A percentile compares a stretch with the other conserved stretches of the same genome.
These are phyloP conservation scores for Linum lewisii DNA, from an alignment of 345 rosid species.

Conservation along the genomic window DNA sequence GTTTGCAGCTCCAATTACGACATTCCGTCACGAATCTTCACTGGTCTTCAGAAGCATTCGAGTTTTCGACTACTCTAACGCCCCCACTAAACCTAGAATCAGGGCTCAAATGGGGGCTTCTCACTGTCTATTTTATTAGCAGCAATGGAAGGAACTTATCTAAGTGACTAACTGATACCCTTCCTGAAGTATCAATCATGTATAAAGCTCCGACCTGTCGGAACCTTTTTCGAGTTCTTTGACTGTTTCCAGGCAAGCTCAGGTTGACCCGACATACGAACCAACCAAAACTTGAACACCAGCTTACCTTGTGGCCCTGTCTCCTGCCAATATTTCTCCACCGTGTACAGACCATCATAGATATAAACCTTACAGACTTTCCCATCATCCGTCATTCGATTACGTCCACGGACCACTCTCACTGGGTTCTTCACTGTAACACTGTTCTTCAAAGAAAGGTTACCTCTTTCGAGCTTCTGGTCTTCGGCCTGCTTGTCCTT, in stretches of 20 bases:
- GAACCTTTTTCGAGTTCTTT: background rate
- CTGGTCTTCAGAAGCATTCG: no score
- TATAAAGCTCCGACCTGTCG: background rate
- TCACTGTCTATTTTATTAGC: no score
- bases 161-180: background rate
- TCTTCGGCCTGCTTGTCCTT: background rate
- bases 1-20: no score
- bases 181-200: background rate
- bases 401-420: slow-evolving; percentile 18
- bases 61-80: no score
- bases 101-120: no score
- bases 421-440: slow-evolving; percentile 5
- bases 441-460: slow-evolving; percentile 19
- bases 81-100: no score
- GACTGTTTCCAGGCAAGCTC: background rate
- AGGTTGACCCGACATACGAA: background rate
- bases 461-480: slow-evolving; percentile 20
- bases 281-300: slow-evolving; percentile 13
- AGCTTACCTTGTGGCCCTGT: background rate
- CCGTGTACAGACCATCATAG: slow-evolving; percentile 21
- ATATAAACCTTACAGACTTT: background rate
- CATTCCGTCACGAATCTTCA: no score
- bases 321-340: background rate
- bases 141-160: no score
- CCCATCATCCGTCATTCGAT: background rate